Conservation (phyloP, 331 rosid species). For the Stylosanthes scabra region DNA sequence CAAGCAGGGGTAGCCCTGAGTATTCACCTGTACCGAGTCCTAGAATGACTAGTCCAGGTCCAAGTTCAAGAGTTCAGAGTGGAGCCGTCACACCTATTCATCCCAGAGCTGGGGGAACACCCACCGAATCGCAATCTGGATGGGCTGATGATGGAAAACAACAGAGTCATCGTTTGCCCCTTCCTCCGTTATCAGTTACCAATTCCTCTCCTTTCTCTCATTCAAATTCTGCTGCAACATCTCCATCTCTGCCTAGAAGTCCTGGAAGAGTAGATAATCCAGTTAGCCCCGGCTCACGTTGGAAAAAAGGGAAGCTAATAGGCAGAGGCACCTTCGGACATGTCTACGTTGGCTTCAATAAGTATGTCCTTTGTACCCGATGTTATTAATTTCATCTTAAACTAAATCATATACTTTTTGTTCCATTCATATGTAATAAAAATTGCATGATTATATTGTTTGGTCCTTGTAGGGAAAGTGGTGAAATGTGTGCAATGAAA, state of each 20-base stretch:
- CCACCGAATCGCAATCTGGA: conserved; percentile 69
- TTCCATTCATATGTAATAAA: not conserved
- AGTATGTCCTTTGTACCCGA: conserved; percentile 49
- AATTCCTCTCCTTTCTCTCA: conserved; percentile 78
- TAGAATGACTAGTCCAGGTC: conserved; percentile 98
- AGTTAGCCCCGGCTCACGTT: conserved; percentile 80
- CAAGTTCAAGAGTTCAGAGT: conserved; percentile 97
- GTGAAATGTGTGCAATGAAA: conserved; percentile 99
- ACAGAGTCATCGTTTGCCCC: conserved; percentile 96
- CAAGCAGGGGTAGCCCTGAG: conserved; percentile 99
- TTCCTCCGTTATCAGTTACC: conserved; percentile 82
- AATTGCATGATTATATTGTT: conserved; percentile 32
- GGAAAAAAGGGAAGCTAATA: conserved; percentile 95
- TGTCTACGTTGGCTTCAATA: conserved; percentile 92
- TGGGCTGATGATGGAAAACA: conserved; percentile 84
- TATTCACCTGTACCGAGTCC: conserved; percentile 99
- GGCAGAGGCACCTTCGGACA: conserved; percentile 99
- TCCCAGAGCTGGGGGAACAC: conserved; percentile 81
- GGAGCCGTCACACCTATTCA: conserved; percentile 99
- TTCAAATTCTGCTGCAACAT: conserved; percentile 93
- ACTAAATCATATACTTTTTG: not conserved
- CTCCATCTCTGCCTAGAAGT: conserved; percentile 98
- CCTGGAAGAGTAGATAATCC: conserved; percentile 96
- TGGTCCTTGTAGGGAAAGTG: conserved; percentile 65
- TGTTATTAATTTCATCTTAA: not conserved